A percentile compares a stretch with the other conserved stretches of the same genome.
phyloP scores from a whole-genome alignment of 108 stramenopile genomes.

The Nitzschia sp. region DNA sequence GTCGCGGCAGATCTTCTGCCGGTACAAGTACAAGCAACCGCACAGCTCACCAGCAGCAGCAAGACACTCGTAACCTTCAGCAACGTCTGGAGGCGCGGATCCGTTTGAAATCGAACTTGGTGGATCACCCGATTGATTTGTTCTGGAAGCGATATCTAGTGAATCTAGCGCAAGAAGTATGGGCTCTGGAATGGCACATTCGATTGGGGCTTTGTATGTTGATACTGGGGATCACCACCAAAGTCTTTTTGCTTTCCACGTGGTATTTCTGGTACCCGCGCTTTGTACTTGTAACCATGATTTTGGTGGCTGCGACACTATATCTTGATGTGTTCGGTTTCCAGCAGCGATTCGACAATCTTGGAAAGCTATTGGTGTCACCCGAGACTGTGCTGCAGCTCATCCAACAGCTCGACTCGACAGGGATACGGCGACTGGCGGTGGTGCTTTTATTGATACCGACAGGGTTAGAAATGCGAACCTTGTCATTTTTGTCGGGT shows the following conservation, averaged over 20 bases:
- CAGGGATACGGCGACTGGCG: slow-evolving; percentile 15
- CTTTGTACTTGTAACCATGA: background rate
- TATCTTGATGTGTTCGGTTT: slow-evolving; percentile 29
- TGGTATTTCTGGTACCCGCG: slow-evolving; percentile 32
- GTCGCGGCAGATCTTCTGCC: too few relatives aligned
- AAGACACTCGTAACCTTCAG: slow-evolving; percentile 1
- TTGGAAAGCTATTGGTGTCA: slow-evolving; percentile 1
- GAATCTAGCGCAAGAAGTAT: slow-evolving; percentile 30
- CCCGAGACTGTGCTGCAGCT: slow-evolving; percentile 6
- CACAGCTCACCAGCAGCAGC: background rate
- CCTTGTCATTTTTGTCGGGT: slow-evolving; percentile 34
- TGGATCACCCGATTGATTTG: slow-evolving; percentile 31
- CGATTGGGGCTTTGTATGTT: slow-evolving; percentile 29
- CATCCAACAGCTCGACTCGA: slow-evolving; percentile 12
- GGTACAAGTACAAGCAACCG: too few relatives aligned
- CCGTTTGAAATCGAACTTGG: slow-evolving; percentile 25
- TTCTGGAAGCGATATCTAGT: slow-evolving; percentile 34
- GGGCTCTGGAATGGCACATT: slow-evolving; percentile 23
- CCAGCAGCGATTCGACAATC: slow-evolving; percentile 3
- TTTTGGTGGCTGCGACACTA: slow-evolving; percentile 9
- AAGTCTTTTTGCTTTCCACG: slow-evolving; percentile 20
- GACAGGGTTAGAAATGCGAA: slow-evolving; percentile 31
- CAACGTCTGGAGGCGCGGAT: slow-evolving; percentile 17
- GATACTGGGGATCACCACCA: slow-evolving; percentile 5
- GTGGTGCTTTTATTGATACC: slow-evolving; percentile 31